phyloP scores from a whole-genome alignment of 257 asterid species.

The Capsicum chinense region DNA sequence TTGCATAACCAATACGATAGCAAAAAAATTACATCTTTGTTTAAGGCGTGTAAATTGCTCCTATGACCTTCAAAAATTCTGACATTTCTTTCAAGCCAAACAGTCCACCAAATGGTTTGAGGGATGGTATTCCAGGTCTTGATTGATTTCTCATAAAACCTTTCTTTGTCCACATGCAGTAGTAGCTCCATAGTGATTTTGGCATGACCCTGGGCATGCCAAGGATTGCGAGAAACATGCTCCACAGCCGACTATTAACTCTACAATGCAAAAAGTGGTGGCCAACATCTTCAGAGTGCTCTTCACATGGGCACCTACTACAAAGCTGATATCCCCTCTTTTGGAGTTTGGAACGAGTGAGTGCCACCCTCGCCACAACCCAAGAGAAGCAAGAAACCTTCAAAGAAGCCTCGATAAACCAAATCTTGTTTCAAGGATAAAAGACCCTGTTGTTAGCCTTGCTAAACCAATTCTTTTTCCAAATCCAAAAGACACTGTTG shows the following conservation, averaged over 20 bases:
- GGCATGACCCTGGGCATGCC: neutral
- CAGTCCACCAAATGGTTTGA: neutral
- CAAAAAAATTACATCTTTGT: neutral
- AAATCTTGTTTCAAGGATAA: neutral
- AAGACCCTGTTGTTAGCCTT: neutral
- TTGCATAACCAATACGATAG: neutral
- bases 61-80: neutral
- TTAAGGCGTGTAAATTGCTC: neutral
- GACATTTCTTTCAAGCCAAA: neutral
- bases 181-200: conserved; percentile 9
- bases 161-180: neutral
- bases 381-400: neutral
- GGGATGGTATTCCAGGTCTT: neutral
- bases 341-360: neutral
- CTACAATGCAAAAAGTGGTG: neutral
- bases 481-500: neutral
- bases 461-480: conserved; percentile 1
- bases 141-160: neutral
- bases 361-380: neutral
- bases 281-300: conserved; percentile 1
- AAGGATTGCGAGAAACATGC: neutral
- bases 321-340: conserved; percentile 3
- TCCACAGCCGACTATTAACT: neutral
- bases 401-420: neutral
- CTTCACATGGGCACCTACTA: conserved; percentile 7